Evolutionary conservation across 768 basidiomycete genomes (phyloP), one percentile per base, ranked within the genome.

Genomic region (Tulasnella sp.): DNA sequence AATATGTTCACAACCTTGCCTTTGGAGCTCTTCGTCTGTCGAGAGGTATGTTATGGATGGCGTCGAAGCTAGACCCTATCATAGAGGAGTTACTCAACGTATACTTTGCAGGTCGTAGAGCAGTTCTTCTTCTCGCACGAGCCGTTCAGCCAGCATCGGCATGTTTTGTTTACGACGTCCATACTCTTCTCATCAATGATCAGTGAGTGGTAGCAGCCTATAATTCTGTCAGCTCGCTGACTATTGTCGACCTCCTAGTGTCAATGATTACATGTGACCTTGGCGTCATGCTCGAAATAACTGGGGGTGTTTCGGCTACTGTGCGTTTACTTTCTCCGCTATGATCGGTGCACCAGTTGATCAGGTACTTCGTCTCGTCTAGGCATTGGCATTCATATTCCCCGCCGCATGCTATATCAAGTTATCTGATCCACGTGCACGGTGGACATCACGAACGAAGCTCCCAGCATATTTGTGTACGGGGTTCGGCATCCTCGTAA

Each of bases 1-100:
- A 96, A 94, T 71, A 99, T 98, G 96, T 96, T 97, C 66, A 93
- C 93, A 0, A 99, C 96, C 0, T 80, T 97, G 21, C 96, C 96
- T 0, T 75, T 99, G 42, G 96, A 99, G 66, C 75, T 92, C 12
- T 99, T 98, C 68, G 96, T 99, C 24, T 99, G 96, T 68, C 80
- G 96, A 73, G 96, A 99, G 76, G 92, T 88, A 55, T 7, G 68
- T 63, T 9, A 9, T 7, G n/a, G 29, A 25, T 34, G 4, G n/a
- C n/a, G n/a, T 22, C 24, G 3, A 9, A 10, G 2, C n/a, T n/a
- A 11, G 11, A 22, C 49, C 46, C n/a, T 25, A n/a, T 50, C 19
- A 7, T 34, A 46, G 53, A 38, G n/a, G n/a, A n/a, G n/a, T n/a
- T n/a, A n/a, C n/a, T n/a, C n/a, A n/a, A n/a, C n/a, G n/a, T n/a